Base-by-base conservation (phyloP, 352 stramenopile species). In the Phytophthora niederhauseri region DNA sequence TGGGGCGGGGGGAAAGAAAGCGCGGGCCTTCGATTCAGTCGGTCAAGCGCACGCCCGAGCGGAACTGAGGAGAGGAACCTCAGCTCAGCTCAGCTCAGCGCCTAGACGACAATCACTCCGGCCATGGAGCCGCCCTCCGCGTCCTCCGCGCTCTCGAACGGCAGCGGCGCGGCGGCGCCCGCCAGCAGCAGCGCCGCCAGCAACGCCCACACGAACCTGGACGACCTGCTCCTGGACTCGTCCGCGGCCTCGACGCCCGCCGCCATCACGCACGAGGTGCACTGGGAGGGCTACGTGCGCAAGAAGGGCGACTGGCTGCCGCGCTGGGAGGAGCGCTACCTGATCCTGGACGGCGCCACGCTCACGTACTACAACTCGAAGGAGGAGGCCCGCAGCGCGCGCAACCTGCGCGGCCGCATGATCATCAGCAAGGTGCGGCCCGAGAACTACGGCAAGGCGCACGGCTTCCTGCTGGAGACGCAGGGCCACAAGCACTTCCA, bases 241-340 rank as follows among this genome's bases (percentile, higher is more conserved):
- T 64, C 75, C 4, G 60, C 79, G 31, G 58, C 80, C 4, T 84
- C 64, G 12, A 78, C 81, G 19, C 61, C 73, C 45, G 69, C 84
- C 8, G 73, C 58, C 20, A 69, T 86, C 20, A 70, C 77, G 8
- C 89, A 96, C 59, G 81, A 94, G 53, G 87, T 96, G 5, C 89
- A 95, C 41, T 96, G 89, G 89, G 89, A 96, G 64, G 89, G 89
- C n/a, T 93, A 92, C 57, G 89, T 95, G 17, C 87, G 89, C 54
- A 95, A 95, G 80, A 96, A 96, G 75, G 89, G 89, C 45, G 89
- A 96, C 62, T 96, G 89, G 89, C 76, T 96, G 55, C 89, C 89
- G n/a, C 87, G 89, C n/a, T 96, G 89, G 89, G 89, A 96, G 56
- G 85, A 95, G 67, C 85, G 87, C 15, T 96, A 96, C 64, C 77